Base-by-base conservation (phyloP, 1,284 basidiomycete species). In the Abortiporus biennis region DNA sequence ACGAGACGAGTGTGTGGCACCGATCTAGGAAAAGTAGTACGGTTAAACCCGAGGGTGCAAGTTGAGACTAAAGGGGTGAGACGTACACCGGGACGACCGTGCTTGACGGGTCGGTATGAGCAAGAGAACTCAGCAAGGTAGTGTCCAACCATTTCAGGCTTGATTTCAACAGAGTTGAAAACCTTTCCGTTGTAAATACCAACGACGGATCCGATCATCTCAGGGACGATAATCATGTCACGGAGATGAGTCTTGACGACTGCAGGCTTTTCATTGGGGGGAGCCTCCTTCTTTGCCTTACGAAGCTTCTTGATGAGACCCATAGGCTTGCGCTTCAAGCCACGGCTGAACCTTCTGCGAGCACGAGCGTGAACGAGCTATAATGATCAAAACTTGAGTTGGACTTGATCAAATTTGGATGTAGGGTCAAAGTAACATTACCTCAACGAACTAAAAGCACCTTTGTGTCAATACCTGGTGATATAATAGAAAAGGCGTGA, bases 141-240 rank as follows among this genome's bases (percentile, higher is more conserved):
- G 81, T 95, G 93, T 53, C 95, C 96, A 53, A 89, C 91, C 96
- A 98, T 98, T 72, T 99, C 96, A 56, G 96, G 94, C 79, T 96
- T 99, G 78, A 99, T 94, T 74, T 98, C 93, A 51, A 98, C 92
- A 39, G 89, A 85, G 78, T 92, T 93, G 80, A 94, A 95, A 51
- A 89, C 85, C 81, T 94, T 94, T 61, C 93, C 93, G 65, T 94
- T 95, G 86, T 99, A 99, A 65, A 96, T 93, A 56, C 92, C 93
- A 54, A 95, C 82, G 51, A 95, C 89, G 55, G 83, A 88, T 53
- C 95, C 95, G 67, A 99, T 97, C 96, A 99, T 99, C 78, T 99
- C 95, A 45, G 95, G 96, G 50, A 99, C 95, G 66, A 99, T 85
- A 68, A 98, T 94, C 95, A 99, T 99, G 76, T 99, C 86, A 64